Evolutionary conservation across 257 asterid species (phyloP), one percentile per base, ranked within the genome.

Genomic region (Fraxinus excelsior): DNA sequence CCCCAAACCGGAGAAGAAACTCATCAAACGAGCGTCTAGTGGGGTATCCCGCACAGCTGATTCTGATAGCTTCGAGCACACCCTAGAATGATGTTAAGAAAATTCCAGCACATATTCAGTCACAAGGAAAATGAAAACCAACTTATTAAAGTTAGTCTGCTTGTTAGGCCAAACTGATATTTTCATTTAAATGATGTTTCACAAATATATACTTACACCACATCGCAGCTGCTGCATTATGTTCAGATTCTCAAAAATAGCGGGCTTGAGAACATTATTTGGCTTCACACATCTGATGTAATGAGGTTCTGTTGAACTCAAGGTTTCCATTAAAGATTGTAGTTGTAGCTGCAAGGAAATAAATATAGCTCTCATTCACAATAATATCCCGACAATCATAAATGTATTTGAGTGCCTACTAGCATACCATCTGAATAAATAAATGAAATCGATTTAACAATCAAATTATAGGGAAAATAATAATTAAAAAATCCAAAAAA

Each of bases 21-120:
- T 96, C 99, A 82, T 96, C 94, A 80, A 96, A 96, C 46, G 96
- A 86, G 70, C 99, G 97, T 79, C 97, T 90, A 69, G 98, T 96
- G 69, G 99, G 99, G 87, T 96, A 96, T 79, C 99, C 99, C 77
- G 98, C 99, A 83, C 99, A 96, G 83, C 99, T 96, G 83, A 96
- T 96, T 81, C 99, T 88, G 81, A 96, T 96, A 84, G 79, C 87
- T 74, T 87, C 91, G 53, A 91, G 91, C 31, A 62, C 68, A 10
- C 68, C 68, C 68, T 62, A 23, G 13, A n/a, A 58, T 58, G 25
- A 40, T 40, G 51, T 58, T 14, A 58, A 58, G 66, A 23, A 31
- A 62, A 62, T 12, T 25, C 5, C n/a, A 74, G 42, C 73, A 71
- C 74, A 51, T 71, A 37, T 44, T 42, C 16, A 25, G n/a, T 18